phyloP scores from a whole-genome alignment of 2,329 filamentous ascomycete genomes.

The Penicillium sp. region DNA sequence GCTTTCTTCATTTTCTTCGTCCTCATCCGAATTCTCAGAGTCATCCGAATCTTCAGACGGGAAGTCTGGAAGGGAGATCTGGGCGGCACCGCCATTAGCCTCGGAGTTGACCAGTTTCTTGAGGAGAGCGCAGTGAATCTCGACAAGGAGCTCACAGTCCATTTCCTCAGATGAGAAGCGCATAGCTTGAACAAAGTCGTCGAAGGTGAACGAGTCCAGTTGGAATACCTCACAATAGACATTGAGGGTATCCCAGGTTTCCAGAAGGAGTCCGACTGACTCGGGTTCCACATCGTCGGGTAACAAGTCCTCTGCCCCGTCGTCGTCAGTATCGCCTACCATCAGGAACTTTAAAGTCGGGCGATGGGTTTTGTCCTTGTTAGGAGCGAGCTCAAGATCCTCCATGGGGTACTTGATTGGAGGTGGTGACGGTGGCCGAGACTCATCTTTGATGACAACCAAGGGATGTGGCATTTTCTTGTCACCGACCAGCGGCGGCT shows the following conservation, averaged over 20 bases:
- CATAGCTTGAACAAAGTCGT: constrained; percentile 91
- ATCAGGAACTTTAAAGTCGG: constrained; percentile 80
- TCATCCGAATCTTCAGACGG: constrained; percentile 68
- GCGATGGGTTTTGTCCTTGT: constrained; percentile 64
- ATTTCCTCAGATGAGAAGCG: constrained; percentile 72
- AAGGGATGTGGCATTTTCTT: constrained; percentile 41
- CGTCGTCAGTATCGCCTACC: constrained; percentile 61
- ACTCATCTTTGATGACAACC: constrained; percentile 52
- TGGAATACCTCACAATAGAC: constrained; percentile 96
- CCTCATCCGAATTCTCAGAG: constrained; percentile 57
- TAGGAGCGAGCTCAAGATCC: constrained; percentile 78
- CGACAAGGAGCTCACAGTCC: constrained; percentile 82
- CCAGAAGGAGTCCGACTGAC: constrained; percentile 81
- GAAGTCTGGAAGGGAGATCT: constrained; percentile 76
- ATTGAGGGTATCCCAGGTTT: constrained; percentile 95
- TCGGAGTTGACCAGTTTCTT: constrained; percentile 81
- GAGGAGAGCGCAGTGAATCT: constrained; percentile 87
- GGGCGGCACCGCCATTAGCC: constrained; percentile 73
- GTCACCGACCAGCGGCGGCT: constrained; percentile 37
- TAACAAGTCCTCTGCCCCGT: constrained; percentile 52
- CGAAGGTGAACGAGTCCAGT: constrained; percentile 95
- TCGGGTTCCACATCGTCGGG: constrained; percentile 69
- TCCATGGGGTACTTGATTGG: constrained; percentile 94
- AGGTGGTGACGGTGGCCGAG: constrained; percentile 67
- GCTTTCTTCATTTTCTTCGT: constrained; percentile 38